These are phyloP conservation scores for Diversispora eburnea DNA, from an alignment of 192 early-diverging fungal species.

Conservation along the genomic window DNA sequence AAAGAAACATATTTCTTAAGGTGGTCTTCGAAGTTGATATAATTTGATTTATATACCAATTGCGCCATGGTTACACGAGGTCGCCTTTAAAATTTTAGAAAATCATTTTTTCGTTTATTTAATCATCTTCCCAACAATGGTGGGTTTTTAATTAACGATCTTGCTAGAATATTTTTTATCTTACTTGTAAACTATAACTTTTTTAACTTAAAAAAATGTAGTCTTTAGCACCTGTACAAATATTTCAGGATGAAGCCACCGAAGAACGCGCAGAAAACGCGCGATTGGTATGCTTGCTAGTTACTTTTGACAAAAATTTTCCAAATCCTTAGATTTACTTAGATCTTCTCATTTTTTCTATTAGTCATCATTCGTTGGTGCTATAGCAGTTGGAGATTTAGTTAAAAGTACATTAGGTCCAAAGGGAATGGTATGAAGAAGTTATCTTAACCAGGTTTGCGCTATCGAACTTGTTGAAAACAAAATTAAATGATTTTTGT, in stretches of 20 bases:
- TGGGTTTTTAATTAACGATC: too few species aligned
- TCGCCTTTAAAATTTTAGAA: too few species aligned
- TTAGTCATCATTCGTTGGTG: slow-evolving; percentile 92
- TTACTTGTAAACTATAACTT: too few species aligned
- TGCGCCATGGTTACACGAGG: too few species aligned
- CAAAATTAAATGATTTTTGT: background rate
- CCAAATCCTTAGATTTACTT: background rate
- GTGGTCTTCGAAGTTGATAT: too few species aligned
- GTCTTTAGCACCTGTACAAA: slow-evolving; percentile 79
- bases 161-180: too few species aligned
- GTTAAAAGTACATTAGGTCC: slow-evolving; percentile 97
- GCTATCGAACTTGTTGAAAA: background rate
- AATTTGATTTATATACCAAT: too few species aligned
- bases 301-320: background rate
- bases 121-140: too few species aligned
- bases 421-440: slow-evolving; percentile 85
- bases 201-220: slow-evolving; percentile 3
- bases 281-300: slow-evolving; percentile 68
- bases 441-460: slow-evolving; percentile 1
- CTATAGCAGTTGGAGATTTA: slow-evolving; percentile 97
- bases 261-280: slow-evolving; percentile 98
- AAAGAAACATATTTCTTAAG: slow-evolving; percentile 63
- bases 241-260: slow-evolving; percentile 91
- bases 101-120: too few species aligned
- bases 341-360: background rate